phyloP scores from a whole-genome alignment of 2,329 filamentous ascomycete genomes.

The Penicillium concentricum region DNA sequence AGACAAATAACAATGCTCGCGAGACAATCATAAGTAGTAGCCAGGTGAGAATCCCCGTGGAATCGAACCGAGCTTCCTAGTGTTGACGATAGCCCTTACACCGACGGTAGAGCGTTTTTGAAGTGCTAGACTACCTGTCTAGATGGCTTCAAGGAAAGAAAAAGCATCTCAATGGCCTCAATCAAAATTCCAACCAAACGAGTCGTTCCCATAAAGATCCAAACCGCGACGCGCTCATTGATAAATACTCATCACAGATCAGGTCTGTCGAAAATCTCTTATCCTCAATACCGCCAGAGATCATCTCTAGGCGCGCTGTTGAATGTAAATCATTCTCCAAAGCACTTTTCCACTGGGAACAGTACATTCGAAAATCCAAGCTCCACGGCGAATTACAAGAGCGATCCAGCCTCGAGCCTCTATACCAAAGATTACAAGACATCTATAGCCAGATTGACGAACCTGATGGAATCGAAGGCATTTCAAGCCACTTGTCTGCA shows the following conservation, averaged over 20 bases:
- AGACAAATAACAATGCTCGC: slow-evolving; percentile 57
- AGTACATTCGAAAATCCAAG: slow-evolving; percentile 68
- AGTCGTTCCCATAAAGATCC: slow-evolving; percentile 31
- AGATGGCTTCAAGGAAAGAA: slow-evolving; percentile 83
- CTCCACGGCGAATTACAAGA: slow-evolving; percentile 50
- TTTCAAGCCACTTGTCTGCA: slow-evolving; percentile 80
- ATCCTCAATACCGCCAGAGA: slow-evolving; percentile 64
- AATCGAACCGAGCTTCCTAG: slow-evolving; percentile 2
- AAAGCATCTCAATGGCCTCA: slow-evolving; percentile 44
- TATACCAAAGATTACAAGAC: slow-evolving; percentile 78
- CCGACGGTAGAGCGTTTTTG: slow-evolving; percentile 71
- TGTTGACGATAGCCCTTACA: slow-evolving; percentile 3
- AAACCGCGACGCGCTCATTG: slow-evolving; percentile 28
- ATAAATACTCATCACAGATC: slow-evolving; percentile 45
- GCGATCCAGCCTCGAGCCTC: slow-evolving; percentile 55
- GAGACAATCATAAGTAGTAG: slow-evolving; percentile 83
- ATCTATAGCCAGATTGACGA: slow-evolving; percentile 98
- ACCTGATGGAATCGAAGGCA: slow-evolving; percentile 91
- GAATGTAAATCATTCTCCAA: slow-evolving; percentile 91
- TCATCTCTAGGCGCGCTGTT: slow-evolving; percentile 80
- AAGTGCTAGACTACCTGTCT: slow-evolving; percentile 85
- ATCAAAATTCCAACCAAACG: slow-evolving; percentile 26
- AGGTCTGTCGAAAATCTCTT: slow-evolving; percentile 72
- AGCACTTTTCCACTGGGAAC: slow-evolving; percentile 91
- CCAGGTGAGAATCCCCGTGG: slow-evolving; percentile 60